Conservation (phyloP, 495 filamentous ascomycete species). For the Friedmanniomyces simplex region DNA sequence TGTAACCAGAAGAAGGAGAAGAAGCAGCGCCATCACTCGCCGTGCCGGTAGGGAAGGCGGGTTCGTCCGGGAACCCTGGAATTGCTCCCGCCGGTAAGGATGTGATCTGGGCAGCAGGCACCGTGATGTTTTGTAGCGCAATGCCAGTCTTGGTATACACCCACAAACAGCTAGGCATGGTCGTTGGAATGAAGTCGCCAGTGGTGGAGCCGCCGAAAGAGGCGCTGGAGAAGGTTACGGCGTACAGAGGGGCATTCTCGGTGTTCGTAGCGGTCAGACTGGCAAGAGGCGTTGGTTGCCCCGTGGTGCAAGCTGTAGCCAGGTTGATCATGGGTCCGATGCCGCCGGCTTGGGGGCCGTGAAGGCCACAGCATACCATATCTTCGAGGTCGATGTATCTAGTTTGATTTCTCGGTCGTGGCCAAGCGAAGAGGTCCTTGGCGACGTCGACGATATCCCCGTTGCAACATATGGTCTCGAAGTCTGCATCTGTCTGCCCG, state of each 20-base stretch:
- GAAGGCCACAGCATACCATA: neutral
- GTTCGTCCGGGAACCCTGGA: neutral
- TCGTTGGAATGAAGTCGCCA: neutral
- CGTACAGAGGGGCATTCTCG: neutral
- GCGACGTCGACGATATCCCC: neutral
- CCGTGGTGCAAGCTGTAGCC: neutral
- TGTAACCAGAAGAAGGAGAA: neutral
- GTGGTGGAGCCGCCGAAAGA: neutral
- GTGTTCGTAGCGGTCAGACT: neutral
- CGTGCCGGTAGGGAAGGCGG: neutral
- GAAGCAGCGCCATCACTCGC: neutral
- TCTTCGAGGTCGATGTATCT: neutral
- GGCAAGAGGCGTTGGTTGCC: neutral
- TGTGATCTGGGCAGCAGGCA: neutral
- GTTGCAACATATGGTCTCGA: neutral
- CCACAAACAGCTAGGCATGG: neutral
- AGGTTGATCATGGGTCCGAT: neutral
- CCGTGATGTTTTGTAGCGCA: neutral
- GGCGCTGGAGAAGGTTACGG: neutral
- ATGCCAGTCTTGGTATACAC: slow-evolving; percentile 1
- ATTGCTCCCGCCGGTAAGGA: neutral
- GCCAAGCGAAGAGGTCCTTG: neutral
- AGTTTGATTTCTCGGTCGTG: neutral
- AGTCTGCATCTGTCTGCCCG: neutral
- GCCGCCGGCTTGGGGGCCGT: neutral